phyloP scores from a whole-genome alignment of 2,329 filamentous ascomycete species.

The Aspergillus quadricinctus region DNA sequence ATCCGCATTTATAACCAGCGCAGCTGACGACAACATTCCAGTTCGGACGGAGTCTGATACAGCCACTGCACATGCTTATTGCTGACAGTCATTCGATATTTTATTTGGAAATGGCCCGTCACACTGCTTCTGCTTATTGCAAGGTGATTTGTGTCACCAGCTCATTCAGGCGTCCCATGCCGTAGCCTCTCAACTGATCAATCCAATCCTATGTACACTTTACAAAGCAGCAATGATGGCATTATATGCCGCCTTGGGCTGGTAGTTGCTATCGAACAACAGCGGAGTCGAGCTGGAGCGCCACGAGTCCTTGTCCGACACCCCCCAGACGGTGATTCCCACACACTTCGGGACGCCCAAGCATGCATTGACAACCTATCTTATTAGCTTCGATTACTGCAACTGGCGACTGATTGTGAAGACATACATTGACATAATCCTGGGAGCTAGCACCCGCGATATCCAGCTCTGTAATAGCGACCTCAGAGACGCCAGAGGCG shows the following conservation, averaged over 20 bases:
- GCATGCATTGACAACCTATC: constrained; percentile 50
- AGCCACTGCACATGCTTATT: not conserved
- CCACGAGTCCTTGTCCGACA: constrained; percentile 44
- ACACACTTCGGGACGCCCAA: constrained; percentile 56
- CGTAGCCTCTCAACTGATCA: no score
- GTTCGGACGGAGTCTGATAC: not conserved
- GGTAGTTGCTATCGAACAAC: constrained; percentile 39
- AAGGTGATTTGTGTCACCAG: not conserved
- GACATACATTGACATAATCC: constrained; percentile 53
- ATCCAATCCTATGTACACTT: no score
- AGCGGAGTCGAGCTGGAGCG: constrained; percentile 33
- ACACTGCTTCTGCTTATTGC: not conserved
- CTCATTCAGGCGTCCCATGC: not conserved
- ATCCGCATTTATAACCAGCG: not conserved
- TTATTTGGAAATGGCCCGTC: not conserved
- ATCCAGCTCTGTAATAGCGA: constrained; percentile 65
- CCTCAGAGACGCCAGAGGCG: constrained; percentile 48
- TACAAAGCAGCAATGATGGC: constrained; percentile 11
- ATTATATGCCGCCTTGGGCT: constrained; percentile 41
- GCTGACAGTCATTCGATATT: not conserved
- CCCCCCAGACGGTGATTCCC: constrained; percentile 61
- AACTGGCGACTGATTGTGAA: constrained; percentile 8
- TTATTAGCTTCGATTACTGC: constrained; percentile 14
- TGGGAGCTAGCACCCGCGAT: constrained; percentile 53
- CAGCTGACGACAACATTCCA: not conserved